phyloP scores from a whole-genome alignment of 2,329 filamentous ascomycete genomes.

The Ophiocordyceps camponoti-rufipedis region DNA sequence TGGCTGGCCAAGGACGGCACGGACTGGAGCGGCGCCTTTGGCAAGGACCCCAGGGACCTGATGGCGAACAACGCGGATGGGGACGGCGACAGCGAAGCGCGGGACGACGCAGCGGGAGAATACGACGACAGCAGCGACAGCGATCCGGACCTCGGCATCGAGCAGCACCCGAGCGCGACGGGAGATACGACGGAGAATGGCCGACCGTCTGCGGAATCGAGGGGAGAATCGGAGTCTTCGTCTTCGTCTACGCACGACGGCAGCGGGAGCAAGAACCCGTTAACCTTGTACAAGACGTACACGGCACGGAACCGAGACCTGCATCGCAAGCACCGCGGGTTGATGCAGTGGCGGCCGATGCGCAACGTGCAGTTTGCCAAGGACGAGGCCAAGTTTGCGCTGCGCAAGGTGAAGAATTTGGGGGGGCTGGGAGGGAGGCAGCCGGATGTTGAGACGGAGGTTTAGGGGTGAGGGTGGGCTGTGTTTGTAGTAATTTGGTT shows the following conservation, averaged over 20 bases:
- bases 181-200: conserved; percentile 9
- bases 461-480: conserved; percentile 14
- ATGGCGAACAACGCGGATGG: conserved; percentile 15
- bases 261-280: conserved; percentile 29
- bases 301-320: conserved; percentile 53
- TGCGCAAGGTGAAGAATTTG: conserved; percentile 58
- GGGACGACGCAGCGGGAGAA: conserved; percentile 14
- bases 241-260: conserved; percentile 12
- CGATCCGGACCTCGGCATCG: conserved; percentile 37
- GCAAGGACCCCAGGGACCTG: conserved; percentile 46
- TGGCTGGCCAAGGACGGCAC: conserved; percentile 68
- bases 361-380: conserved; percentile 76
- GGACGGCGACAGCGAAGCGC: conserved; percentile 17
- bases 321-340: conserved; percentile 67
- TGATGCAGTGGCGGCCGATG: conserved; percentile 93
- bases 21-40: conserved; percentile 79
- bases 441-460: conserved; percentile 74
- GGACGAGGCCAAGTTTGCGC: conserved; percentile 64
- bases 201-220: background rate
- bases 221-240: conserved; percentile 2
- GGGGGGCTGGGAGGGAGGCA: conserved; percentile 64
- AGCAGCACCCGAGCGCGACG: conserved; percentile 27
- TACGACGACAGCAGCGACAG: conserved; percentile 17
- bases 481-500: background rate
- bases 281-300: conserved; percentile 42